phyloP scores from a whole-genome alignment of 768 basidiomycete genomes.

The Mycena epipterygia region DNA sequence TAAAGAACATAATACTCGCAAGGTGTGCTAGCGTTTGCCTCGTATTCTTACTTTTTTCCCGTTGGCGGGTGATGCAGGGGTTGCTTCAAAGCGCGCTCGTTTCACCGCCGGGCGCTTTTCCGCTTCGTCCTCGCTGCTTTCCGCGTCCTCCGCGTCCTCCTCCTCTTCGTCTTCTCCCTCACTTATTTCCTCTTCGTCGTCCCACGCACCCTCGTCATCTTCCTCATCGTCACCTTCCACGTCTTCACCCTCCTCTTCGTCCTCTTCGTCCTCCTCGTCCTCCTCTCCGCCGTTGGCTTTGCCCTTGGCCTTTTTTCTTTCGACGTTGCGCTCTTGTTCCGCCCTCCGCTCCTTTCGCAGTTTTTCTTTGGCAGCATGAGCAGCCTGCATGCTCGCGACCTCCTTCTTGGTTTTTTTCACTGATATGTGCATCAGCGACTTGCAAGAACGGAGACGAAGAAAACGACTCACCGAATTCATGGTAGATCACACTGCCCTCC shows the following conservation, averaged over 20 bases:
- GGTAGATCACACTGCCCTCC: slow-evolving; percentile 94
- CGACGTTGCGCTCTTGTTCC: slow-evolving; percentile 94
- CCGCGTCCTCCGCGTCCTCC: slow-evolving; percentile 42
- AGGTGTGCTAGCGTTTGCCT: slow-evolving; percentile 60
- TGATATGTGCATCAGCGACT: slow-evolving; percentile 46
- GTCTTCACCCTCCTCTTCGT: slow-evolving; percentile 58
- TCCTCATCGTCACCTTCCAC: slow-evolving; percentile 46
- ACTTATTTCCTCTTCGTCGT: slow-evolving; percentile 60
- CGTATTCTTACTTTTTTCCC: slow-evolving; percentile 70
- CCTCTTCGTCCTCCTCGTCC: slow-evolving; percentile 57
- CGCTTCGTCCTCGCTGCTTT: slow-evolving; percentile 63
- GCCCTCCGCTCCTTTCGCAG: slow-evolving; percentile 83
- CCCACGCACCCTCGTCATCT: slow-evolving; percentile 57
- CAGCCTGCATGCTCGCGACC: slow-evolving; percentile 71
- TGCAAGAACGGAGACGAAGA: slow-evolving; percentile 14
- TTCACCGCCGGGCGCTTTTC: slow-evolving; percentile 61
- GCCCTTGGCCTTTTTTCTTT: slow-evolving; percentile 74
- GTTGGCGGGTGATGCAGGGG: too few relatives aligned
- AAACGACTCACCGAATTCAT: slow-evolving; percentile 84
- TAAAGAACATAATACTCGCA: not conserved
- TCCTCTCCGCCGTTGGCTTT: slow-evolving; percentile 48
- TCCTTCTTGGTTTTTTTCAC: slow-evolving; percentile 94
- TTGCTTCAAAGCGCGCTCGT: too few relatives aligned
- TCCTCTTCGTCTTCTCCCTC: not conserved
- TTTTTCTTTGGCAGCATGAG: slow-evolving; percentile 84